Conservation (phyloP, 75 land plant genomes). For the Pinus albicaulis region DNA sequence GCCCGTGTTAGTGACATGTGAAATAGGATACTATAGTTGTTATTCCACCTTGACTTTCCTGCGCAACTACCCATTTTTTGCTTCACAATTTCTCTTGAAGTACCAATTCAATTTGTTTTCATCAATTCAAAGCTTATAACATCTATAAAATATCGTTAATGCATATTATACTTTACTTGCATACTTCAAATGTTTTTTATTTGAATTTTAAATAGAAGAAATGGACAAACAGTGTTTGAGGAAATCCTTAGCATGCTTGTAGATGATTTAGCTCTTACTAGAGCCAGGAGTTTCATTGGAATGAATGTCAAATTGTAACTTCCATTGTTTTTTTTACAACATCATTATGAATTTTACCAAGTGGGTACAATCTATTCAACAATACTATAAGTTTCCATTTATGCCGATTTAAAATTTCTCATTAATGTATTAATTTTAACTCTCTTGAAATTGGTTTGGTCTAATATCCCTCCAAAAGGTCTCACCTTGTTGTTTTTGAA, state of each 20-base stretch:
- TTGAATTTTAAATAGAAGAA: constrained; percentile 13
- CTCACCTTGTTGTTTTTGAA: no score
- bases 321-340: no score
- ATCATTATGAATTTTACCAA: no score
- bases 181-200: not conserved
- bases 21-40: constrained; percentile 53
- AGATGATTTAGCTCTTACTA: not conserved
- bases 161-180: not conserved
- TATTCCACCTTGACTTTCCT: constrained; percentile 31
- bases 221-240: constrained; percentile 10
- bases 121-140: not conserved
- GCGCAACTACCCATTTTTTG: constrained; percentile 24
- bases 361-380: no score
- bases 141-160: not conserved
- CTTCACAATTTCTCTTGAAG: constrained; percentile 41
- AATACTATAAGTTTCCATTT: no score
- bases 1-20: no score
- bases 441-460: no score
- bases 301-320: no score
- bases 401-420: no score
- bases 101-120: constrained; percentile 1
- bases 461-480: no score
- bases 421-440: no score
- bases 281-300: not conserved
- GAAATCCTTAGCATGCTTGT: not conserved